Base-by-base conservation (phyloP, 2,329 filamentous ascomycete species). In the Diaporthe helianthi region DNA sequence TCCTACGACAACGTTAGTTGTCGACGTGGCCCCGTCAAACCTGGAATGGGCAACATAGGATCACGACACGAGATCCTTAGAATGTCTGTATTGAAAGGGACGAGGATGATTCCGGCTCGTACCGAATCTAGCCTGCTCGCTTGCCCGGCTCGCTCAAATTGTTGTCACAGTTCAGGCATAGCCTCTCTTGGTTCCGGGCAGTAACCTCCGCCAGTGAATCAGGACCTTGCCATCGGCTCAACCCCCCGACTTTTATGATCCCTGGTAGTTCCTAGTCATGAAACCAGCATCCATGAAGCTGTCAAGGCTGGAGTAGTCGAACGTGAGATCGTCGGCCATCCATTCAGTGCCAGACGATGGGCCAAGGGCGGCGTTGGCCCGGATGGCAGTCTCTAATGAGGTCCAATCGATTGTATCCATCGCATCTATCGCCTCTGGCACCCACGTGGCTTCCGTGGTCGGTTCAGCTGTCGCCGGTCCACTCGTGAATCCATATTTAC, bases 371-470 rank as follows among this genome's bases (percentile, higher is more conserved):
- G 22, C 63, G 31, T 69, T 67, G 44, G 54, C 61, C 22, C 67
- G 54, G 41, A 69, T 69, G 44, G 67, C 70, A 33, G 36, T 69
- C n/a, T 67, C 70, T 15, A 69, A 38, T 10, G 54, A 47, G 10
- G 44, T 24, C 67, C 66, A 65, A n/a, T 53, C 55, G 26, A 44
- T 71, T n/a, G 31, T 15, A 22, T 67, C 67, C 29, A 71, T 64
- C 13, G 52, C 63, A 24, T 41, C 63, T 29, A 47, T 54, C 46
- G 46, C 54, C 22, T 63, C 53, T 31, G 67, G 69, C n/a, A 71
- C 44, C 69, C 67, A 71, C 29, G 66, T 29, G n/a, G 67, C 36
- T 49, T 68, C 68, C 52, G 29, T 38, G n/a, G 44, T 38, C 24
- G 33, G 29, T 15, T 55, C 38, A 13, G 51, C 26, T 52, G 49